phyloP scores from a whole-genome alignment of 73 alveolate genomes.

The Tetrahymena malaccensis region DNA sequence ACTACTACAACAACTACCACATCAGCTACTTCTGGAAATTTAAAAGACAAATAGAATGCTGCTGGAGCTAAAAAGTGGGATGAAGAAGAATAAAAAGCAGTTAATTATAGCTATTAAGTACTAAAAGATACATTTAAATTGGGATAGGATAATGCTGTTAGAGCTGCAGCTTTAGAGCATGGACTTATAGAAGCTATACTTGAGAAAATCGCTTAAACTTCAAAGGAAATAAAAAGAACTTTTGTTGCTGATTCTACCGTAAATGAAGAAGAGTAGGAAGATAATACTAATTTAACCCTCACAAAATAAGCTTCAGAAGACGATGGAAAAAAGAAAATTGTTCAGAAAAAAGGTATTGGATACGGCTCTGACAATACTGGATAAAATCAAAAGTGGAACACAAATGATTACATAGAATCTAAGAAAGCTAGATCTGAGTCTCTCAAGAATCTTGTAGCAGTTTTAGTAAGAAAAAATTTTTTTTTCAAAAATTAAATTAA shows the following conservation, averaged over 20 bases:
- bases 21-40: constrained; percentile 6
- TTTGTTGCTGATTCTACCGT: constrained; percentile 35
- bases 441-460: constrained; percentile 67
- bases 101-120: constrained; percentile 56
- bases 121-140: constrained; percentile 48
- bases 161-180: constrained; percentile 60
- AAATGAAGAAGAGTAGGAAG: constrained; percentile 44
- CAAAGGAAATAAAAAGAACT: constrained; percentile 69
- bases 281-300: not conserved
- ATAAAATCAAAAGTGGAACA: constrained; percentile 88
- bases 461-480: constrained; percentile 51
- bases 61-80: constrained; percentile 27
- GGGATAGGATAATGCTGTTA: constrained; percentile 44
- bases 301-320: not conserved
- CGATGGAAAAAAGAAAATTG: constrained; percentile 8
- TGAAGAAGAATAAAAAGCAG: constrained; percentile 61
- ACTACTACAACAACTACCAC: not conserved
- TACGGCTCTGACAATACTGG: constrained; percentile 79
- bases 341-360: constrained; percentile 30
- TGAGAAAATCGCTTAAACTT: constrained; percentile 54
- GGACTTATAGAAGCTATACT: constrained; percentile 51
- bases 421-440: constrained; percentile 78
- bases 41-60: constrained; percentile 20
- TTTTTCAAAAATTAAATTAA: no score
- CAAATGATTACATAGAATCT: constrained; percentile 77